Evolutionary conservation across 768 basidiomycete species (phyloP).

Genomic region (Boletus rubroflammeus): DNA sequence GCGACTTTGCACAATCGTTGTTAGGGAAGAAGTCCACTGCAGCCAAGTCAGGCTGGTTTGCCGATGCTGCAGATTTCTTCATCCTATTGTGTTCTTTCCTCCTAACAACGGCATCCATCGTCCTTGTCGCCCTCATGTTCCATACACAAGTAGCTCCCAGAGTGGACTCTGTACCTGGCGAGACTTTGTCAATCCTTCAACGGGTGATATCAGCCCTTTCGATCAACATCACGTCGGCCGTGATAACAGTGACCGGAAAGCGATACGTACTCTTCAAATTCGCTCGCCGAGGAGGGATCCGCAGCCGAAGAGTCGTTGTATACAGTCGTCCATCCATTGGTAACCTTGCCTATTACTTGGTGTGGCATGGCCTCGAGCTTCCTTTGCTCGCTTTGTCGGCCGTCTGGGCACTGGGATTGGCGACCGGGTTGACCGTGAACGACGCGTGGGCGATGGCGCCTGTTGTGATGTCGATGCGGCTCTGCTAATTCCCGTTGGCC

Average conservation of each 20-base stretch:
- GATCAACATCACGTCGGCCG: neutral
- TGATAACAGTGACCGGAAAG: neutral
- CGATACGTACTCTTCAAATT: constrained; percentile 3
- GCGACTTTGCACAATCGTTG: neutral
- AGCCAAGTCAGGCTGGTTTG: neutral
- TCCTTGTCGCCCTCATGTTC: neutral
- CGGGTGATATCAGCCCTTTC: neutral
- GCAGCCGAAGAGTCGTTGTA: neutral
- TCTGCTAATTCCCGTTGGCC: neutral
- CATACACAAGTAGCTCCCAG: neutral
- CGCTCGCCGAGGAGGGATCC: neutral
- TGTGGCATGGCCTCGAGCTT: neutral
- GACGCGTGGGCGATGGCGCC: neutral
- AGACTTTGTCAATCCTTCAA: neutral
- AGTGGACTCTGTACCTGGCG: neutral
- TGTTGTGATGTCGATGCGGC: too few species aligned
- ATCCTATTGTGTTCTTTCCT: neutral
- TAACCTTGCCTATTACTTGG: neutral
- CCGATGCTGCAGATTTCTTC: neutral
- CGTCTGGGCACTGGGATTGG: neutral
- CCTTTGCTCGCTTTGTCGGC: neutral
- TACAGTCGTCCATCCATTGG: constrained; percentile 1
- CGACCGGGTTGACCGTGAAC: constrained; percentile 2
- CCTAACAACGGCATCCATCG: neutral
- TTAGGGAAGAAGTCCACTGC: neutral